A percentile compares a stretch with the other conserved stretches of the same genome.
These are phyloP conservation scores for Chlorencoelia australis DNA, from an alignment of 2,329 filamentous ascomycete species.

Conservation along the genomic window DNA sequence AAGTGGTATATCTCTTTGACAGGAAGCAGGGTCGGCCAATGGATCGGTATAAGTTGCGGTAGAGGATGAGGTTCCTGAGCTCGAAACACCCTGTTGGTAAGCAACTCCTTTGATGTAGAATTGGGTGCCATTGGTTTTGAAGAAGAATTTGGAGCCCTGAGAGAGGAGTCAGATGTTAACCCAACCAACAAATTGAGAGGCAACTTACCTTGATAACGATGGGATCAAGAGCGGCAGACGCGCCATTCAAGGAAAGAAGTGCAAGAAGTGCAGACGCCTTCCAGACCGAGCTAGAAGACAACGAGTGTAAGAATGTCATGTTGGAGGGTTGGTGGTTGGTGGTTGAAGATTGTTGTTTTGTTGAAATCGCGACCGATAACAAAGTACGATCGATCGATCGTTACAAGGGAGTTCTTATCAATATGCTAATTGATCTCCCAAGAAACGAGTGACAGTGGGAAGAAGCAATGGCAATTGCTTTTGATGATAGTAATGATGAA, in stretches of 20 bases:
- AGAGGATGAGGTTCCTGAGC: constrained; percentile 30
- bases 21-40: constrained; percentile 57
- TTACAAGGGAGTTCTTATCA: too few relatives aligned
- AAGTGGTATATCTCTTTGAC: constrained; percentile 77
- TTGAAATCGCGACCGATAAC: too few relatives aligned
- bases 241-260: constrained; percentile 17
- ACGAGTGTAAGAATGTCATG: too few relatives aligned
- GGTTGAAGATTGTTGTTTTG: too few relatives aligned
- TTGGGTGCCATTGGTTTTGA: constrained; percentile 52
- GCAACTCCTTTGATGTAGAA: constrained; percentile 93
- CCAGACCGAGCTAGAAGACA: neutral
- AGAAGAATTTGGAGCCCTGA: constrained; percentile 24
- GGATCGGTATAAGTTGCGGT: constrained; percentile 59
- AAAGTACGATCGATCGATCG: too few relatives aligned
- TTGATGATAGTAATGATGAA: too few relatives aligned
- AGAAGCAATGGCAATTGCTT: too few relatives aligned
- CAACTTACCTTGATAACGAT: constrained; percentile 34
- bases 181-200: neutral
- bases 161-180: constrained; percentile 3
- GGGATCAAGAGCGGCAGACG: constrained; percentile 42
- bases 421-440: too few relatives aligned
- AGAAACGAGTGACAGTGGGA: too few relatives aligned
- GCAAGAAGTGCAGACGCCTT: neutral
- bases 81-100: constrained; percentile 72
- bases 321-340: too few relatives aligned